Conservation (phyloP, 352 stramenopile genomes). For the Phytophthora meadii region DNA sequence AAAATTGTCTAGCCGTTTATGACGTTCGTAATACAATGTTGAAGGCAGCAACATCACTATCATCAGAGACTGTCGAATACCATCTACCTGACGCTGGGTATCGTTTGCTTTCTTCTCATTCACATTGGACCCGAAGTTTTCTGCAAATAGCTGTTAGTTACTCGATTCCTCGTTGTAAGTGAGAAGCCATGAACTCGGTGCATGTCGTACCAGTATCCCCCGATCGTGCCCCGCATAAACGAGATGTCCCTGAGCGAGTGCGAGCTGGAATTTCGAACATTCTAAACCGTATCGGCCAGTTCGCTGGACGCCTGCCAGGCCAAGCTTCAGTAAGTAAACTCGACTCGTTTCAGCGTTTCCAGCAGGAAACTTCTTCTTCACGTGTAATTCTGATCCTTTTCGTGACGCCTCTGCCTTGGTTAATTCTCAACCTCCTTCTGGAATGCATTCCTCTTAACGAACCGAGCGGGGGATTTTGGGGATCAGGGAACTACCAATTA, state of each 20-base stretch:
- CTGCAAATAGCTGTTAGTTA: too few relatives aligned
- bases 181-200: too few relatives aligned
- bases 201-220: too few relatives aligned
- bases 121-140: too few relatives aligned
- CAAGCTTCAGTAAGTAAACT: slow-evolving; percentile 47
- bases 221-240: not conserved
- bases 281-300: not conserved
- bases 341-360: slow-evolving; percentile 31
- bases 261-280: not conserved
- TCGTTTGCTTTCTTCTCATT: too few relatives aligned
- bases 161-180: too few relatives aligned
- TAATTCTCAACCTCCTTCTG: slow-evolving; percentile 35
- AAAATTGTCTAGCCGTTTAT: too few relatives aligned
- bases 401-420: slow-evolving; percentile 30
- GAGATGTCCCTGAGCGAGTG: slow-evolving; percentile 2
- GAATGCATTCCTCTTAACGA: slow-evolving; percentile 37
- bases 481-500: slow-evolving; percentile 37
- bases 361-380: slow-evolving; percentile 1
- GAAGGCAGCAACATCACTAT: too few relatives aligned
- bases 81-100: too few relatives aligned
- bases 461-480: slow-evolving; percentile 18
- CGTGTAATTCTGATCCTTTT: slow-evolving; percentile 21
- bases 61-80: too few relatives aligned
- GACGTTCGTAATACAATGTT: too few relatives aligned
- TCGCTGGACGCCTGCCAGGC: slow-evolving; percentile 26